Conservation (phyloP, 106 monocot species). For the Narthecium ossifragum region DNA sequence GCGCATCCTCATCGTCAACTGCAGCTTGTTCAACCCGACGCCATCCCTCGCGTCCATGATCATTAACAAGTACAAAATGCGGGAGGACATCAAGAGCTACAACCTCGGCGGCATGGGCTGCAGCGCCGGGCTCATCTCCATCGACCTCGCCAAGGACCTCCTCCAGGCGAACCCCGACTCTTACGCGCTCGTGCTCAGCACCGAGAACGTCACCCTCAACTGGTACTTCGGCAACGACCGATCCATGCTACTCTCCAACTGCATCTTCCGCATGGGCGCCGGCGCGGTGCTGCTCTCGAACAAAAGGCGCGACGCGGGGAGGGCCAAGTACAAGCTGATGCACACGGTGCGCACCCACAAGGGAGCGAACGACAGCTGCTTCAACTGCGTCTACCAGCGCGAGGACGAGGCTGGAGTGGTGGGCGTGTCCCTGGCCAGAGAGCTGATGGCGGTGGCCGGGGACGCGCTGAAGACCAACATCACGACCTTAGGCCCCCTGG, state of each 20-base stretch:
- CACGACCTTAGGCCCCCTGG: conserved; percentile 25
- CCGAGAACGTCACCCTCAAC: conserved; percentile 80
- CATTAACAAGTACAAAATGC: conserved; percentile 67
- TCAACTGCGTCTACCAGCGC: conserved; percentile 47
- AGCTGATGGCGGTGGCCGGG: conserved; percentile 34
- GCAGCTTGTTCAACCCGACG: conserved; percentile 77
- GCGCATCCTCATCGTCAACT: conserved; percentile 63
- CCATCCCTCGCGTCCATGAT: conserved; percentile 78
- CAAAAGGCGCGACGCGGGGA: conserved; percentile 25
- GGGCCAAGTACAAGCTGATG: conserved; percentile 61
- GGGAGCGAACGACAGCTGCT: conserved; percentile 37
- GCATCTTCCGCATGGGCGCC: conserved; percentile 86
- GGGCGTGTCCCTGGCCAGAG: conserved; percentile 25
- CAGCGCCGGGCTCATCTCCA: conserved; percentile 80
- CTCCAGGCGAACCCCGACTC: conserved; percentile 57
- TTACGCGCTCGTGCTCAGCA: conserved; percentile 63
- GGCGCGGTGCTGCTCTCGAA: conserved; percentile 78
- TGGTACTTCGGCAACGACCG: conserved; percentile 95
- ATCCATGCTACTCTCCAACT: conserved; percentile 83
- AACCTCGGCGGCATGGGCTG: conserved; percentile 91
- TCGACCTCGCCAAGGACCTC: conserved; percentile 75
- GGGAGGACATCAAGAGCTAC: conserved; percentile 67
- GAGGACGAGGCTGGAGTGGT: conserved; percentile 15
- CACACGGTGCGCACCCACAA: conserved; percentile 65
- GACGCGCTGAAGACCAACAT: conserved; percentile 35